Percentiles rank a stretch among this genome's conserved stretches.
Conservation (phyloP, 2,329 filamentous ascomycete species). For the Talaromyces sp. region DNA sequence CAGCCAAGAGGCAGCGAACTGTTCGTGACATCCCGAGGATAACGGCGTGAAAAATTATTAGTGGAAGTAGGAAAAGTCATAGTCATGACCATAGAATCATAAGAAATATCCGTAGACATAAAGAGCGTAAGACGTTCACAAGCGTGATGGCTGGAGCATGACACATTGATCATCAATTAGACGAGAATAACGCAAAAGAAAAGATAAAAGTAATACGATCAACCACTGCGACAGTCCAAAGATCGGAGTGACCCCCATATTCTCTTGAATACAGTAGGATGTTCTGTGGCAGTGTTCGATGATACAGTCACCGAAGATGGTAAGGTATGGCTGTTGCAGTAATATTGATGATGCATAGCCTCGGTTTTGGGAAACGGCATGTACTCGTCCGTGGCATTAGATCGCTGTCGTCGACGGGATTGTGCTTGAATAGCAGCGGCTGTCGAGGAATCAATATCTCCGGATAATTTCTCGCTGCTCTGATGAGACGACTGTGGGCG, state of each 20-base stretch:
- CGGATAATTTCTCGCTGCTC: slow-evolving; percentile 23
- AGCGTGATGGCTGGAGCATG: slow-evolving; percentile 13
- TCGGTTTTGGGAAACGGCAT: slow-evolving; percentile 26
- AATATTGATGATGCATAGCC: slow-evolving; percentile 31
- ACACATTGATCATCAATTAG: slow-evolving; percentile 15
- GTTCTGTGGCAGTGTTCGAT: slow-evolving; percentile 3
- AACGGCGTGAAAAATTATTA: neutral
- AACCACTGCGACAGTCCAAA: slow-evolving; percentile 25
- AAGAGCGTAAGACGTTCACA: slow-evolving; percentile 14
- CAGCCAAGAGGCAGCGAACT: neutral
- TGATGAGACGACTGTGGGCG: slow-evolving; percentile 28
- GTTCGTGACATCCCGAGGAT: neutral
- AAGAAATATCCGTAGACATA: slow-evolving; percentile 7
- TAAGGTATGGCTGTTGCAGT: slow-evolving; percentile 25
- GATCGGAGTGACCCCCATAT: slow-evolving; percentile 22
- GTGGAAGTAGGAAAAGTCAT: slow-evolving; percentile 10
- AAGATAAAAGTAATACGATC: slow-evolving; percentile 4
- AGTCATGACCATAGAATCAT: slow-evolving; percentile 17
- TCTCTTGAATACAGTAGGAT: slow-evolving; percentile 12
- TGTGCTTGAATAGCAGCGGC: slow-evolving; percentile 37
- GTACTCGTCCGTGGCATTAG: slow-evolving; percentile 27
- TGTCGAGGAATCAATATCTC: slow-evolving; percentile 32
- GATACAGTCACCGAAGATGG: slow-evolving; percentile 7
- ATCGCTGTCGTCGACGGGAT: slow-evolving; percentile 31
- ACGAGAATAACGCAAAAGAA: neutral